Base-by-base conservation (phyloP, 768 basidiomycete species). In the Hirschioporus abietinus region DNA sequence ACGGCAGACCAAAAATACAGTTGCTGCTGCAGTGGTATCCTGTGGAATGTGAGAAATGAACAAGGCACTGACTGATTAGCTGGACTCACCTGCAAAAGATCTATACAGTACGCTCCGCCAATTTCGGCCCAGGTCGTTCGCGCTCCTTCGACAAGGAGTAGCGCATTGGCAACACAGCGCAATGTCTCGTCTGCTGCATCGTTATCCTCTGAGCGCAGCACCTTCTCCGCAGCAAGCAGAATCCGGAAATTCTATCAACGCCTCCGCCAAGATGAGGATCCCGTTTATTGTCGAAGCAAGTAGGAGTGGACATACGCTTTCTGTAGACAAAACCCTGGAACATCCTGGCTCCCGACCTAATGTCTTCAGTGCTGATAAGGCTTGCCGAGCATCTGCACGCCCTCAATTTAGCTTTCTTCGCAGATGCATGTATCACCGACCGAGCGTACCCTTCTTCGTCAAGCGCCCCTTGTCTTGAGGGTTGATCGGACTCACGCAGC, bases 161-260 rank as follows among this genome's bases (percentile, higher is more conserved):
- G 76, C 0, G 91, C 84, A 74, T 96, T 96, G 8, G 94, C 93
- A 26, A 93, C 81, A 64, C 85, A 91, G 65, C 90, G 82, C 60
- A 93, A 79, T 1, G 90, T 89, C 77, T 93, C 90, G 59, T 82
- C 84, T 3, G 84, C 79, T 1, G 88, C 88, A 15, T 88, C 87
- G 1, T 74, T 72, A 57, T 86, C 82, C 65, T 86, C 83, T 66
- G 87, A 88, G 73, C 59, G 35, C 23, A 88, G 82, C 7, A 81
- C 74, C 7, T 77, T 74, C 9, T 86, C 81, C 7, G 90, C 70
- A 7, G 74, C 73, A 35, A 92, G 79, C 24, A 94, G 78, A 23
- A 80, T 76, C 1, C 82, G 81, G 25, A 94, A 77, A 72, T 88
- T 91, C 70, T 71, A 57, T n/a, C 35, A 59, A 4, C 17, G 20